Conservation (phyloP, 805 yeast genomes). For the Kuraishia floccosa region DNA sequence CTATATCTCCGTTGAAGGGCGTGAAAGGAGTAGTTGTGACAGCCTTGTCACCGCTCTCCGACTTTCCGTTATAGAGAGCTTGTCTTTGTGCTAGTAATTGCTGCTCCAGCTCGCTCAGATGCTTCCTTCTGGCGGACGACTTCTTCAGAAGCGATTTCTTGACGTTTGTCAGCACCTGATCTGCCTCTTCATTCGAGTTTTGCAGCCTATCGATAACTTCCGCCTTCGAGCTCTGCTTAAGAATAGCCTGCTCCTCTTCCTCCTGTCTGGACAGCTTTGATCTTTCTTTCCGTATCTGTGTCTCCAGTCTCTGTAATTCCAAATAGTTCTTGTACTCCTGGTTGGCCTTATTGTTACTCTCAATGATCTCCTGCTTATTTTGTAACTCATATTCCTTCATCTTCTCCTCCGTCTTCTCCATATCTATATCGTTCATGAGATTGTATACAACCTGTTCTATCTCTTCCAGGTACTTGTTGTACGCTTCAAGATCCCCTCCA, state of each 20-base stretch:
- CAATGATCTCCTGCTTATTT: conserved; percentile 64
- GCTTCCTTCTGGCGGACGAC: conserved; percentile 52
- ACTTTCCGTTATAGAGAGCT: conserved; percentile 12
- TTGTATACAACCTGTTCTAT: conserved; percentile 76
- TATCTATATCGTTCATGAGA: conserved; percentile 57
- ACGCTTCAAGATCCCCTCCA: conserved; percentile 36
- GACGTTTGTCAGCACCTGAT: conserved; percentile 38
- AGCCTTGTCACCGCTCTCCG: conserved; percentile 19
- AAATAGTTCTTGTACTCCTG: conserved; percentile 60
- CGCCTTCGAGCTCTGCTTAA: conserved; percentile 31
- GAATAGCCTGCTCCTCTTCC: conserved; percentile 34
- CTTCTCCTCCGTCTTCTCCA: conserved; percentile 55
- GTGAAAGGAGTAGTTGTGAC: conserved; percentile 54
- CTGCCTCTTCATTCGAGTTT: conserved; percentile 25
- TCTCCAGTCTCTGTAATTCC: conserved; percentile 56
- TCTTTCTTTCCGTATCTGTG: conserved; percentile 55
- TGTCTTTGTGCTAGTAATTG: conserved; percentile 16
- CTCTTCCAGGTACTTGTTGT: conserved; percentile 71
- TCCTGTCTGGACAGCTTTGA: conserved; percentile 56
- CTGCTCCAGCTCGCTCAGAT: conserved; percentile 28
- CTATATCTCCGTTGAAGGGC: conserved; percentile 88
- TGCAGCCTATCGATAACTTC: conserved; percentile 44
- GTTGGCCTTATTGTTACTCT: conserved; percentile 63
- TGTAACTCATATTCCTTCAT: conserved; percentile 59
- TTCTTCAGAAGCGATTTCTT: conserved; percentile 46